Evolutionary conservation across 2,329 filamentous ascomycete genomes (phyloP).

Genomic region (Alternaria conjuncta): DNA sequence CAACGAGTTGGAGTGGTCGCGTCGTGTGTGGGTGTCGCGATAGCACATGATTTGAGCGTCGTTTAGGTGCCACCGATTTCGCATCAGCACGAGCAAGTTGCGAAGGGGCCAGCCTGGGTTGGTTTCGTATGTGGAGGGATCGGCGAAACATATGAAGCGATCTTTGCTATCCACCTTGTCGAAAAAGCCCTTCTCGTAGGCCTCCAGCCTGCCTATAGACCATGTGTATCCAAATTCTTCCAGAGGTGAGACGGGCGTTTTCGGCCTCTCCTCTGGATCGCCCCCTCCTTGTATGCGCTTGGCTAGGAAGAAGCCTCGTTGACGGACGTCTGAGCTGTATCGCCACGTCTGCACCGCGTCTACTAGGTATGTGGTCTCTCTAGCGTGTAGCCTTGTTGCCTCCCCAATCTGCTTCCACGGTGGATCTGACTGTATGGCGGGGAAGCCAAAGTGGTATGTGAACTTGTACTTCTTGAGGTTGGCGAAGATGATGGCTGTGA

Average conservation of each 20-base stretch:
- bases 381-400: conserved; percentile 60
- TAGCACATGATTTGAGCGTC: conserved; percentile 89
- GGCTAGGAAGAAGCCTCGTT: conserved; percentile 95
- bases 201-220: conserved; percentile 76
- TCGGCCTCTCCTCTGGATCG: conserved; percentile 41
- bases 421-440: conserved; percentile 87
- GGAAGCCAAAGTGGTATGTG: conserved; percentile 98
- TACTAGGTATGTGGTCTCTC: conserved; percentile 79
- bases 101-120: conserved; percentile 92
- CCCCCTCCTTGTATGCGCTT: conserved; percentile 66
- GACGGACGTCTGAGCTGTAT: conserved; percentile 78
- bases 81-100: conserved; percentile 84
- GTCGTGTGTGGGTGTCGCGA: conserved; percentile 77
- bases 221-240: conserved; percentile 73
- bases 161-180: conserved; percentile 73
- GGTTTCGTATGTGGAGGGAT: conserved; percentile 87
- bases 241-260: conserved; percentile 59
- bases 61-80: conserved; percentile 78
- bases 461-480: conserved; percentile 98
- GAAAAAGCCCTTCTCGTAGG: conserved; percentile 90
- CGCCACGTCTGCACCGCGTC: conserved; percentile 88
- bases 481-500: conserved; percentile 87
- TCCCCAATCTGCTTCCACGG: conserved; percentile 67
- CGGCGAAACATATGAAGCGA: conserved; percentile 83
- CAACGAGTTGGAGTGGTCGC: conserved; percentile 82